These are phyloP conservation scores for Collybia sp. DNA, from an alignment of 768 basidiomycete species.

Conservation along the genomic window DNA sequence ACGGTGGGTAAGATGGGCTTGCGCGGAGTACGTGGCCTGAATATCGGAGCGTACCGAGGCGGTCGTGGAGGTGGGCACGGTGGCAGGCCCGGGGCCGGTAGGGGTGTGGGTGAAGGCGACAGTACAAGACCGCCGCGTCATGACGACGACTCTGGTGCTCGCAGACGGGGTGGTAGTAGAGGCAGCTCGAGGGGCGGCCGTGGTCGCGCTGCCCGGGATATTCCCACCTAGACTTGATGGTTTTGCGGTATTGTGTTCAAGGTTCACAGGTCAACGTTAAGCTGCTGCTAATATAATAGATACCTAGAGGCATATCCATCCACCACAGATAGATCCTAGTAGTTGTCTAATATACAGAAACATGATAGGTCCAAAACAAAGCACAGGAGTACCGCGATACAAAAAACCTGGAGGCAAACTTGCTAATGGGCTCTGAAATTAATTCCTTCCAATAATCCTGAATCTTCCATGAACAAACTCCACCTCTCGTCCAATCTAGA, in stretches of 20 bases:
- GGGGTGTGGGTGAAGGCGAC: background rate
- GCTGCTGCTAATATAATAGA: too few species aligned
- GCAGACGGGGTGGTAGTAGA: background rate
- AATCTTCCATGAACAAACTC: slow-evolving; percentile 60
- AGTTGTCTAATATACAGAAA: too few species aligned
- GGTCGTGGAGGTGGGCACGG: background rate
- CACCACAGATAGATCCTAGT: too few species aligned
- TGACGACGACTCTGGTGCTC: too few species aligned
- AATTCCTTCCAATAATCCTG: slow-evolving; percentile 33
- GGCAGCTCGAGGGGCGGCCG: background rate
- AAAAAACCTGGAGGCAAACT: too few species aligned
- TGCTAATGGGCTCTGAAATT: slow-evolving; percentile 11
- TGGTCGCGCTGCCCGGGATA: too few species aligned
- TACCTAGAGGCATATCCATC: too few species aligned
- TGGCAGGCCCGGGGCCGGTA: background rate
- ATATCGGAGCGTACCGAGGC: slow-evolving; percentile 10
- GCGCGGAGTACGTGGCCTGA: slow-evolving; percentile 26
- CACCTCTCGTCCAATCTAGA: slow-evolving; percentile 54
- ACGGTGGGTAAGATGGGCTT: slow-evolving; percentile 49
- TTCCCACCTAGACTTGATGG: too few species aligned
- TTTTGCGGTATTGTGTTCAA: too few species aligned
- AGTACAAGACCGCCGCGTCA: background rate
- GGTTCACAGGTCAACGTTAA: too few species aligned
- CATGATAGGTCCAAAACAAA: too few species aligned
- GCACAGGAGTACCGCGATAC: too few species aligned